Base-by-base conservation (phyloP, 2,329 filamentous ascomycete genomes). In the Bipolaris victoriae region DNA sequence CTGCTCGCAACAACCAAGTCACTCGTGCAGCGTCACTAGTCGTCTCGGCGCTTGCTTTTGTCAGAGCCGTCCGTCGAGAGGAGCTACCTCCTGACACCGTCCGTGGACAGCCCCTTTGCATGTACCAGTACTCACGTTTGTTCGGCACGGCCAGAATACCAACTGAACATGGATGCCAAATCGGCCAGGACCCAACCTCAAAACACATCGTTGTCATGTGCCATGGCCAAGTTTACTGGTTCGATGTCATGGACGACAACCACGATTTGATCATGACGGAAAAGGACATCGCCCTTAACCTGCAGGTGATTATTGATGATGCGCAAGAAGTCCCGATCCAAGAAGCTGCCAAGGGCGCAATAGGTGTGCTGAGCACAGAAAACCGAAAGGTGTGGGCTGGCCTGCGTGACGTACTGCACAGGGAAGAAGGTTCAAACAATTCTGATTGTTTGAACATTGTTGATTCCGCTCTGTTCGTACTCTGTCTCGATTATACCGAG, bases 161-260 rank as follows among this genome's bases (percentile, higher is more conserved):
- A 0, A 98, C 94, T 0, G 91, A 96, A 29, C 89, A 95, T 72
- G 95, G 95, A 5, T 99, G 95, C 74, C 90, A 97, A 67, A 98
- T 99, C 69, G 92, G 93, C 62, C 93, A 98, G 74, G 93, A 98
- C 69, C 90, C 92, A 0, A 86, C 88, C n/a, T 91, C 94, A 3
- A 96, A 92, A 78, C 95, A 99, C 75, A 83, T 99, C 36, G 90
- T 97, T 9, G 92, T 98, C 41, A 84, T 98, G 78, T 96, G 92
- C 72, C 91, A 94, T 63, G 95, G 95, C 1, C 95, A 99, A 66
- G 93, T 98, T 71, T 99, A 99, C 78, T 98, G 94, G 94, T 99
- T 99, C 69, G 95, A 99, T 76, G 93, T 97, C 1, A 82, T 99
- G 16, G 95, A 99, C 67, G 89, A 94, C 65, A 96, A 97, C 76